A percentile compares a stretch with the other conserved stretches of the same genome.
phyloP scores from a whole-genome alignment of 2,329 filamentous ascomycete species.

The Aspergillus awamori region DNA sequence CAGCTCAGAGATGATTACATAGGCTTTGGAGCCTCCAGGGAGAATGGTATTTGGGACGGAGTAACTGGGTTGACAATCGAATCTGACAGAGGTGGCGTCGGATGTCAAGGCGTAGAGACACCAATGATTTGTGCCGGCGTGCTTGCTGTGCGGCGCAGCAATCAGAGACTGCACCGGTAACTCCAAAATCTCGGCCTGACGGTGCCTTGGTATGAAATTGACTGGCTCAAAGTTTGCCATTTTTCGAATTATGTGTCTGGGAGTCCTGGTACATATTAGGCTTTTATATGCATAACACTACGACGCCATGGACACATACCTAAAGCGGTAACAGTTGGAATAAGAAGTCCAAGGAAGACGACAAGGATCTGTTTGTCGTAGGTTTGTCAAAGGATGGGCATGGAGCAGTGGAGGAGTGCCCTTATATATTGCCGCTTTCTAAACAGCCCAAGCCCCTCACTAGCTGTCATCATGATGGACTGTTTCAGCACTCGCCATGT shows the following conservation, averaged over 20 bases:
- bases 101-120: slow-evolving; percentile 25
- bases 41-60: slow-evolving; percentile 20
- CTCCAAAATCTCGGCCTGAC: slow-evolving; percentile 15
- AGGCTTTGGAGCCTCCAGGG: slow-evolving; percentile 25
- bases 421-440: too few relatives aligned
- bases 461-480: too few relatives aligned
- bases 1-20: slow-evolving; percentile 23
- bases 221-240: slow-evolving; percentile 1
- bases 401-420: too few relatives aligned
- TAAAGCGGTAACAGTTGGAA: too few relatives aligned
- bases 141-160: slow-evolving; percentile 16
- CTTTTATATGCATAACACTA: too few relatives aligned
- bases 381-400: too few relatives aligned
- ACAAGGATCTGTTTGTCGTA: too few relatives aligned
- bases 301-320: too few relatives aligned
- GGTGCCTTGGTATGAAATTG: slow-evolving; percentile 16
- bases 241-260: not conserved
- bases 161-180: slow-evolving; percentile 7
- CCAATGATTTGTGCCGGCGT: slow-evolving; percentile 23
- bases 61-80: slow-evolving; percentile 29
- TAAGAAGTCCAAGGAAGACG: too few relatives aligned
- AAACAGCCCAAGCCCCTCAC: too few relatives aligned
- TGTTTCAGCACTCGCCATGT: too few relatives aligned
- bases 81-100: slow-evolving; percentile 26
- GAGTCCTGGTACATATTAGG: too few relatives aligned